Evolutionary conservation across 352 stramenopile genomes (phyloP), one percentile per base, ranked within the genome.

Genomic region (Phytophthora colocasiae): DNA sequence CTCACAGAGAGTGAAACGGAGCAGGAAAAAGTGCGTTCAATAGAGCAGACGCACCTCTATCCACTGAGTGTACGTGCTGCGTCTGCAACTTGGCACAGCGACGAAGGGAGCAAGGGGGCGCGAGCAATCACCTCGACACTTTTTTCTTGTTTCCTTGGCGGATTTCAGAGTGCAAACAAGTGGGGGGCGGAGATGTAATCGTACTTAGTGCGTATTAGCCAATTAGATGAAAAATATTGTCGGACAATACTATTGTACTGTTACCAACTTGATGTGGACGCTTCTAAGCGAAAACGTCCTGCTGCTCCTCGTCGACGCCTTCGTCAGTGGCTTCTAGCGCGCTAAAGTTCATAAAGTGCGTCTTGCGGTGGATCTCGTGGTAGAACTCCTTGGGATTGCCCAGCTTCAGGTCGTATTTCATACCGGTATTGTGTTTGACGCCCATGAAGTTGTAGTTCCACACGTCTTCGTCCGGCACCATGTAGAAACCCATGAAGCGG

Each of bases 401-500:
- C 36, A 99, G 89, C 69, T 98, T 98, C 36, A 99, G 78, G 66
- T 91, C 83, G 73, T 99, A 99, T 66, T 99, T 97, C 97, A 99
- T 99, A 38, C 86, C 90, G 19, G 86, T 90, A 52, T 94, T 98
- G 86, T 99, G 97, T 73, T 99, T 99, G 43, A 99, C 96, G 55
- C 98, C 98, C 89, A 99, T 98, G 71, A 99, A 99, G 73, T 99
- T 99, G 84, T 99, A 99, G 81, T 99, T 99, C 98, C 98, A 99
- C 52, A 99, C 81, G 19, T 98, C 95, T 61, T 98, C 96, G 48
- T 98, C 95, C 7, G 98, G 98, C 48, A 99, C 96, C 95, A 99
- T 98, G 81, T 99, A 99, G 78, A 99, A 99, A 12, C 98, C 98
- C 61, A 99, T 87, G 90, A 99, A 99, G 11, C 97, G 93, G 75